A percentile compares a stretch with the other conserved stretches of the same genome.
Conservation (phyloP, 331 rosid genomes). For the Acacia pycnantha region DNA sequence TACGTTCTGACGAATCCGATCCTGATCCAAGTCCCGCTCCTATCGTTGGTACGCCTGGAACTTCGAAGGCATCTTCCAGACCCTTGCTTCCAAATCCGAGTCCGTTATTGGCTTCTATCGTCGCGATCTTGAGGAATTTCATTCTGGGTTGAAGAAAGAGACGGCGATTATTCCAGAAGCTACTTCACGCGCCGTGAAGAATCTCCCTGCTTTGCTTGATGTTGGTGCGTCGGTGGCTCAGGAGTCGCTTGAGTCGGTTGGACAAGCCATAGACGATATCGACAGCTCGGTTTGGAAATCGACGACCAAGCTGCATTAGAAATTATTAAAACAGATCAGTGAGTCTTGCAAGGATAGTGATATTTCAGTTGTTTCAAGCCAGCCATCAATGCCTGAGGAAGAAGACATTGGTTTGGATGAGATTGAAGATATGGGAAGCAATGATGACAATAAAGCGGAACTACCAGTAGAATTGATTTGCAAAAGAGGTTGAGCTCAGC, state of each 20-base stretch:
- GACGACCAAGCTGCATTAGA: slow-evolving; percentile 59
- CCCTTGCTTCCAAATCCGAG: slow-evolving; percentile 76
- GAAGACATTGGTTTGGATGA: slow-evolving; percentile 91
- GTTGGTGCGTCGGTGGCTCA: slow-evolving; percentile 90
- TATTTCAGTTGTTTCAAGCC: slow-evolving; percentile 81
- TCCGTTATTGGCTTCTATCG: slow-evolving; percentile 69
- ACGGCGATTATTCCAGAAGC: slow-evolving; percentile 78
- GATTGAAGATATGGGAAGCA: slow-evolving; percentile 73
- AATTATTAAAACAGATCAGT: slow-evolving; percentile 45
- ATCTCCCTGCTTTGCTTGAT: slow-evolving; percentile 76
- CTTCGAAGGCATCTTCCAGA: slow-evolving; percentile 72
- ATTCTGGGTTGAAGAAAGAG: slow-evolving; percentile 70
- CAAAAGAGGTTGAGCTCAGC: slow-evolving; percentile 47
- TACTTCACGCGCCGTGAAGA: slow-evolving; percentile 89
- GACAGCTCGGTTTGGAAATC: slow-evolving; percentile 90
- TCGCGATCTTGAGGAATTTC: slow-evolving; percentile 82
- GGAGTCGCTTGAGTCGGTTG: slow-evolving; percentile 92
- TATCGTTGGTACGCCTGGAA: slow-evolving; percentile 74
- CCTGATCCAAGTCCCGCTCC: too few species aligned
- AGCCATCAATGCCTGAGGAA: slow-evolving; percentile 68
- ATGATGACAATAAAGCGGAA: slow-evolving; percentile 57
- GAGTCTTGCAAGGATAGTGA: slow-evolving; percentile 82
- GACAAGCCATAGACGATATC: slow-evolving; percentile 91
- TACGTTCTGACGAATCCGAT: too few species aligned
- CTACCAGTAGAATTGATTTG: slow-evolving; percentile 46